Evolutionary conservation across 805 yeast species (phyloP), one percentile per base, ranked within the genome.

Genomic region (Saccharomycopsis babjevae): DNA sequence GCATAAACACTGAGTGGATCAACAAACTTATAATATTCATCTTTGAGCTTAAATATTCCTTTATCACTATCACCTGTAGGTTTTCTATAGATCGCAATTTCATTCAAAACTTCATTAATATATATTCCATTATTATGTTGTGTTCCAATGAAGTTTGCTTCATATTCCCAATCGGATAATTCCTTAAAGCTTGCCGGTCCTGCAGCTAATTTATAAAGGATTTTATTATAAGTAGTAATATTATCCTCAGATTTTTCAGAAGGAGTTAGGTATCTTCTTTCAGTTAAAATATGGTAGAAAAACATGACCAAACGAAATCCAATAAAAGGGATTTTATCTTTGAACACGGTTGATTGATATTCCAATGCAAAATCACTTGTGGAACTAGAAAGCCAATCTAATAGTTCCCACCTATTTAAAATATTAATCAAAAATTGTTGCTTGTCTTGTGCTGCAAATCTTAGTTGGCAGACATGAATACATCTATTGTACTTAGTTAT

Each of bases 1-100:
- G 65, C 58, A 63, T 75, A 74, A 20, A 79, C 67, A 65, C 77
- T 78, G 62, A 84, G 71, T 1, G 89, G 89, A 69, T 88, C 94
- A 59, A 87, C 71, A 1, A 71, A 69, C 11, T 75, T 71, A 63
- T 74, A 79, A 8, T 74, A 64, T 1, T 73, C 70, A 13, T 77
- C 74, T 64, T 83, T 86, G 66, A 88, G 73, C 28, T 81, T 73
- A 69, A 85, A 88, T 55, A 79, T 79, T 25, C 96, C 96, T 62
- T 82, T 79, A 67, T 86, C 93, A 42, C 77, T 77, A 50, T 85
- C 71, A 2, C 89, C 89, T 22, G 78, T 76, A 3, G 96, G 94
- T 7, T 89, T 82, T 36, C 78, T 78, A 67, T 77, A 88, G 4
- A 72, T 77, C 0, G 89, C 78, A 34, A 84, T 75, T 66, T 88